A percentile compares a stretch with the other conserved stretches of the same genome.
Evolutionary conservation across 441 rosid genomes (phyloP).

Genomic region (Erodium trifolium): DNA sequence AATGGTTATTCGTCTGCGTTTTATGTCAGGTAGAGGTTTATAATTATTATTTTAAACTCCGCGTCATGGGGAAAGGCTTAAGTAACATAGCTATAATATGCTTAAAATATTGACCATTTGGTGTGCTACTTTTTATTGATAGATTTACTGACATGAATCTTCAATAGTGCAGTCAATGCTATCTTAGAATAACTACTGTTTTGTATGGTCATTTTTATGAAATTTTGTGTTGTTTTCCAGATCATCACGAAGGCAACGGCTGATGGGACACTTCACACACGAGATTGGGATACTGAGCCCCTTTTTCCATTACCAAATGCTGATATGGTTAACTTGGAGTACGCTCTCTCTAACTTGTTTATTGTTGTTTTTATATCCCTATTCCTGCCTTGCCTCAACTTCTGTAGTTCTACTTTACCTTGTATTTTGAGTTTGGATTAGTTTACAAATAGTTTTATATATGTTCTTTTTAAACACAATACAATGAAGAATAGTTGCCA

Average conservation of each 20-base stretch:
- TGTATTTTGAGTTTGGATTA: constrained; percentile 13
- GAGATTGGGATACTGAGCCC: constrained; percentile 93
- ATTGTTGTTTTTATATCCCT: constrained; percentile 13
- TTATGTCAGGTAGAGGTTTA: neutral
- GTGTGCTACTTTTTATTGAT: neutral
- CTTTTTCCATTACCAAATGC: constrained; percentile 55
- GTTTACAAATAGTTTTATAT: neutral
- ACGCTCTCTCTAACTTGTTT: constrained; percentile 24
- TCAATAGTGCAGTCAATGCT: too few species aligned
- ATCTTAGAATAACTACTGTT: too few species aligned
- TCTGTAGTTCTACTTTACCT: constrained; percentile 16
- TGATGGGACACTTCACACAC: constrained; percentile 66
- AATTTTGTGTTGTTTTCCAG: constrained; percentile 29
- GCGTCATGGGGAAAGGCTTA: neutral
- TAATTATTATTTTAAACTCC: neutral
- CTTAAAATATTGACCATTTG: neutral
- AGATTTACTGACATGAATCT: neutral
- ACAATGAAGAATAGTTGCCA: neutral
- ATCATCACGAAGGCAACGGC: constrained; percentile 65
- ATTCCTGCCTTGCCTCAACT: neutral
- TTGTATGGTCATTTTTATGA: neutral
- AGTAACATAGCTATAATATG: too few species aligned
- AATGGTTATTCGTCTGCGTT: neutral
- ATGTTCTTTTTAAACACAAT: neutral
- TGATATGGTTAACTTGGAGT: constrained; percentile 46